These are phyloP conservation scores for Inonotus obliquus DNA, from an alignment of 1,284 basidiomycete species.

Conservation along the genomic window DNA sequence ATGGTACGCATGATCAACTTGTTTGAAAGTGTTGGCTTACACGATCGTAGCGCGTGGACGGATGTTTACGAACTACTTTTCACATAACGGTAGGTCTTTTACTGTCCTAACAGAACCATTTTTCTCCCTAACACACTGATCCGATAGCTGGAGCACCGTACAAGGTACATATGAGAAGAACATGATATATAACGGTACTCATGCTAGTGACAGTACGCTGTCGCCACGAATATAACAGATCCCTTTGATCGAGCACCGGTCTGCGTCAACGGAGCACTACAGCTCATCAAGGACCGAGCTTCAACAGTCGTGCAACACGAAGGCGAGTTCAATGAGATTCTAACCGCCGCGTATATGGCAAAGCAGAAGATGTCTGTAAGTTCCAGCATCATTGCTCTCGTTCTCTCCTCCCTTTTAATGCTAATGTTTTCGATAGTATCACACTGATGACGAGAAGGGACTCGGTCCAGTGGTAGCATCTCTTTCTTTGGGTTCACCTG, in stretches of 20 bases:
- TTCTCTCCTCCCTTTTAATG: not conserved
- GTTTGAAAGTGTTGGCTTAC: not conserved
- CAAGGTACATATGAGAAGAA: constrained; percentile 9
- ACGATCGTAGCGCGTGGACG: constrained; percentile 52
- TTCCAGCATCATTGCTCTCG: constrained; percentile 14
- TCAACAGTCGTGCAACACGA: constrained; percentile 33
- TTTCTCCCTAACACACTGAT: not conserved
- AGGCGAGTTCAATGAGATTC: constrained; percentile 64
- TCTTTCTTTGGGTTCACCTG: constrained; percentile 64
- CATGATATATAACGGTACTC: not conserved
- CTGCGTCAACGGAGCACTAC: constrained; percentile 52
- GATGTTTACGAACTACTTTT: constrained; percentile 74
- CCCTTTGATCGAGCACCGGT: constrained; percentile 52
- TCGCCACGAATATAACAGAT: constrained; percentile 64
- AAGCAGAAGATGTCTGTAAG: constrained; percentile 75
- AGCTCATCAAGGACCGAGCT: constrained; percentile 52
- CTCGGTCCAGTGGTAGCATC: constrained; percentile 69
- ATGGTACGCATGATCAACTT: constrained; percentile 38
- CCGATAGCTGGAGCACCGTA: constrained; percentile 18
- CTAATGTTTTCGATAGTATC: constrained; percentile 56
- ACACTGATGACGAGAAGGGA: constrained; percentile 69
- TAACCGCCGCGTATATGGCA: constrained; percentile 79
- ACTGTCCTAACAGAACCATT: not conserved
- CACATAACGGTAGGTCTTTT: constrained; percentile 72
- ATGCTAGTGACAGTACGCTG: constrained; percentile 54